A percentile compares a stretch with the other conserved stretches of the same genome.
Conservation (phyloP, 495 filamentous ascomycete species). For the Penicillium atrosanguineum region DNA sequence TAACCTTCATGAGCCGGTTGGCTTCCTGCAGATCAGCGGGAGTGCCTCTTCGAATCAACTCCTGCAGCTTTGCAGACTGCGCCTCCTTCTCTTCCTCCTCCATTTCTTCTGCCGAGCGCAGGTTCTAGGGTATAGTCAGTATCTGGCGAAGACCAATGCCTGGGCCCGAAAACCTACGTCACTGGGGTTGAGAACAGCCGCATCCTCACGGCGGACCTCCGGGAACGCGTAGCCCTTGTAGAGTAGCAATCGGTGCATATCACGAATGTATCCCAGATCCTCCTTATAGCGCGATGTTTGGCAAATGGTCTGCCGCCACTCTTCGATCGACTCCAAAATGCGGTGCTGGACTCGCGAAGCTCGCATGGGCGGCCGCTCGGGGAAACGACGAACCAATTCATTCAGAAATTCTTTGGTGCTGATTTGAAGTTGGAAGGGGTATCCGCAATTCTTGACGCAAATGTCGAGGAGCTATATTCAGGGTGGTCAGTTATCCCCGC, state of each 20-base stretch:
- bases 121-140: constrained; percentile 60
- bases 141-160: neutral
- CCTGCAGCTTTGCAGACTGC: constrained; percentile 94
- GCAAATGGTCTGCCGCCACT: constrained; percentile 98
- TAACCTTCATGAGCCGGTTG: constrained; percentile 96
- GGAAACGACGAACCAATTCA: constrained; percentile 94
- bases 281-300: constrained; percentile 96
- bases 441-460: constrained; percentile 99
- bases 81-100: constrained; percentile 93
- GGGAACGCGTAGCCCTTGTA: constrained; percentile 98
- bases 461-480: constrained; percentile 81
- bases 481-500: constrained; percentile 24
- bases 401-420: constrained; percentile 98
- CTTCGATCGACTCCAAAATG: constrained; percentile 95
- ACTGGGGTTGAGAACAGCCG: constrained; percentile 93
- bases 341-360: constrained; percentile 83
- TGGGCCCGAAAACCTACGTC: constrained; percentile 63
- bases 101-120: constrained; percentile 98
- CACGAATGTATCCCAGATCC: constrained; percentile 91
- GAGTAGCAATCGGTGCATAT: constrained; percentile 94
- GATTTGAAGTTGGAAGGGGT: constrained; percentile 98
- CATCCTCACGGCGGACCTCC: constrained; percentile 87
- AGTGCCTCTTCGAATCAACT: constrained; percentile 87
- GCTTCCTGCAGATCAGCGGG: constrained; percentile 94
- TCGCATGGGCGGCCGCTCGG: constrained; percentile 85